phyloP scores from a whole-genome alignment of 2,329 filamentous ascomycete genomes.

The Diaporthe eres region DNA sequence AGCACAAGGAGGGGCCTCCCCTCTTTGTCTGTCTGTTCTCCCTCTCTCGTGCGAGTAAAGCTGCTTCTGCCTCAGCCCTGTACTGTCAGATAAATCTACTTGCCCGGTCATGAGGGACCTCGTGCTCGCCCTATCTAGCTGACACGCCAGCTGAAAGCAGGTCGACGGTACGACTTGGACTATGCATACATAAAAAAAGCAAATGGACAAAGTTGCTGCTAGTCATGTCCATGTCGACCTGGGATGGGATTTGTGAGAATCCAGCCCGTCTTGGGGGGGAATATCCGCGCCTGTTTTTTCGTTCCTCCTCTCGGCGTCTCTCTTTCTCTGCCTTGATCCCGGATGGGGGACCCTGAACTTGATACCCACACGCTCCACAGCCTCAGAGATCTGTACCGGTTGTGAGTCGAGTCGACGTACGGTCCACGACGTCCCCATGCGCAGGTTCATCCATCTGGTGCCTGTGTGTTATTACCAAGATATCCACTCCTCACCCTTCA shows the following conservation, averaged over 20 bases:
- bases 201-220: neutral
- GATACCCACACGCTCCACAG: constrained; percentile 28
- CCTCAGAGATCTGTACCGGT: constrained; percentile 20
- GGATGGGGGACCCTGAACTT: constrained; percentile 11
- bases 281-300: constrained; percentile 2
- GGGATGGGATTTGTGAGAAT: constrained; percentile 8
- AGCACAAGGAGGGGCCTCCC: neutral
- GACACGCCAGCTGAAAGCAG: neutral
- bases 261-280: neutral
- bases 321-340: neutral
- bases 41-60: neutral
- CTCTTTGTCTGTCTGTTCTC: neutral
- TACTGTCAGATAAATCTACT: neutral
- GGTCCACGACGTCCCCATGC: neutral
- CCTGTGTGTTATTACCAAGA: constrained; percentile 21
- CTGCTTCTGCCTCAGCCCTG: neutral
- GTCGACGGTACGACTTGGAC: neutral
- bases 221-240: neutral
- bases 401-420: constrained; percentile 22
- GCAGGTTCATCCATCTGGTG: neutral
- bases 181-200: neutral
- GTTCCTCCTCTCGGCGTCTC: neutral
- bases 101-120: neutral
- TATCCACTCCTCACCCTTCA: constrained; percentile 27
- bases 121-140: neutral